These are phyloP conservation scores for Brettanomyces sp. DNA, from an alignment of 805 yeast species.

Conservation along the genomic window DNA sequence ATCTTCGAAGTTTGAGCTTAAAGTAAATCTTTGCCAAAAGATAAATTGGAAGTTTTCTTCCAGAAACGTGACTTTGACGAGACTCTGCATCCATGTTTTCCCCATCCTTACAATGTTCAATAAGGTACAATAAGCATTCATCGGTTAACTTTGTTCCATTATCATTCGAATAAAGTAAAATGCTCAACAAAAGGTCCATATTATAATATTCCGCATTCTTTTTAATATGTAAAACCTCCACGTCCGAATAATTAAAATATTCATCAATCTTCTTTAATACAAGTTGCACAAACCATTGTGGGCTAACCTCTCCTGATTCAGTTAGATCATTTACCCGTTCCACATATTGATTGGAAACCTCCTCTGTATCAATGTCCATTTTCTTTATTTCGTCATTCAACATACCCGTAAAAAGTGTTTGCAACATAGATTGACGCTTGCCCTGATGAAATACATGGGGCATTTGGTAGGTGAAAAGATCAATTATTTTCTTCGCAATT, in stretches of 20 bases:
- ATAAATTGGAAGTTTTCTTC: slow-evolving; percentile 21
- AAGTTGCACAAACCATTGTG: slow-evolving; percentile 1
- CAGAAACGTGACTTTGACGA: not conserved
- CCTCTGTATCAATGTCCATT: slow-evolving; percentile 43
- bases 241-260: slow-evolving; percentile 20
- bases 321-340: not conserved
- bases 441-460: slow-evolving; percentile 35
- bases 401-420: slow-evolving; percentile 62
- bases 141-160: slow-evolving; percentile 6
- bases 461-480: slow-evolving; percentile 74
- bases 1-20: slow-evolving; percentile 53
- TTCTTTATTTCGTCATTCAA: slow-evolving; percentile 66
- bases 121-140: slow-evolving; percentile 3
- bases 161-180: slow-evolving; percentile 18
- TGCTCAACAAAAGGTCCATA: slow-evolving; percentile 16
- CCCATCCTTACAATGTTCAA: slow-evolving; percentile 2
- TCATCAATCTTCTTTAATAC: slow-evolving; percentile 20
- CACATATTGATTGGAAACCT: slow-evolving; percentile 31
- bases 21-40: slow-evolving; percentile 51
- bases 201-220: slow-evolving; percentile 19
- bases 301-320: not conserved
- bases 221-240: slow-evolving; percentile 20
- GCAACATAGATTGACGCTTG: slow-evolving; percentile 51
- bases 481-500: slow-evolving; percentile 70
- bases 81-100: not conserved